A percentile compares a stretch with the other conserved stretches of the same genome.
Conservation (phyloP, 2,329 filamentous ascomycete species). For the Fusarium setosum region DNA sequence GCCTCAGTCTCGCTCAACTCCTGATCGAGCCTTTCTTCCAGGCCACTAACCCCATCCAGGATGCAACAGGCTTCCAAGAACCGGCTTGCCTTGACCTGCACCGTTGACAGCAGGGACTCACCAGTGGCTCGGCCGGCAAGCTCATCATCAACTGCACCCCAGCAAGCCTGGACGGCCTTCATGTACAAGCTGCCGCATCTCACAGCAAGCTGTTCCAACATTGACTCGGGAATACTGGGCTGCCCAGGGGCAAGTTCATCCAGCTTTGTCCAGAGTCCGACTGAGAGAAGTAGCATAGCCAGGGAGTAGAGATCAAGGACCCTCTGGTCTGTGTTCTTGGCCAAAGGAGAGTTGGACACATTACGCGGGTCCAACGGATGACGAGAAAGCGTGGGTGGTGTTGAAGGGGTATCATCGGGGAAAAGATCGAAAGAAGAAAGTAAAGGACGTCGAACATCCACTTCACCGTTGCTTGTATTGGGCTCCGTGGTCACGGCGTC, state of each 20-base stretch:
- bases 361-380: constrained; percentile 73
- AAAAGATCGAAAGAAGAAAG: constrained; percentile 83
- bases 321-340: constrained; percentile 64
- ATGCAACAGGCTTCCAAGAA: constrained; percentile 71
- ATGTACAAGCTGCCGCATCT: constrained; percentile 81
- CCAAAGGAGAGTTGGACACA: constrained; percentile 59
- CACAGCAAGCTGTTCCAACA: constrained; percentile 71
- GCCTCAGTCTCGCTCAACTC: constrained; percentile 52
- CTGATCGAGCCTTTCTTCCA: constrained; percentile 64
- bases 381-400: constrained; percentile 53
- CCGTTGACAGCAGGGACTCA: constrained; percentile 63
- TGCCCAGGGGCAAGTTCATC: constrained; percentile 60
- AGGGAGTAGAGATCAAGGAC: constrained; percentile 78
- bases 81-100: constrained; percentile 66
- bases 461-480: constrained; percentile 56
- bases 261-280: constrained; percentile 80
- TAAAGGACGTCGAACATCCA: constrained; percentile 75
- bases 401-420: constrained; percentile 41
- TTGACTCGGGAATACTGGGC: constrained; percentile 68
- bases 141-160: constrained; percentile 75
- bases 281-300: constrained; percentile 77
- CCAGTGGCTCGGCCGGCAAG: constrained; percentile 57
- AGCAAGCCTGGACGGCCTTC: constrained; percentile 79
- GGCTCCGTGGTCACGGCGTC: constrained; percentile 56
- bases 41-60: constrained; percentile 67